Conservation (phyloP, 106 monocot genomes). For the Dendrobium catenatum region DNA sequence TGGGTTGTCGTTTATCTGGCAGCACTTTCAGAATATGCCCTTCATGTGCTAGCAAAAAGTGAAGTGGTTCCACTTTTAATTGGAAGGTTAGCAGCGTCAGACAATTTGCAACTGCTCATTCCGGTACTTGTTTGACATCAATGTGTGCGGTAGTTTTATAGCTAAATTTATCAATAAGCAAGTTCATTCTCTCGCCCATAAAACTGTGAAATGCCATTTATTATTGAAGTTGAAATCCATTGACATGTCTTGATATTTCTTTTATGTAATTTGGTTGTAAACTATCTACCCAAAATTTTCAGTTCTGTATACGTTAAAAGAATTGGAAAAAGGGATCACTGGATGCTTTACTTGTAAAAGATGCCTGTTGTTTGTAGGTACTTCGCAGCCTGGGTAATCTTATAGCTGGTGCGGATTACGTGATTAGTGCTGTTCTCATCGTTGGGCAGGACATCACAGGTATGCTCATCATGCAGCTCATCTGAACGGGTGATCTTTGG, state of each 20-base stretch:
- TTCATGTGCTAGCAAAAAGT: slow-evolving; percentile 57
- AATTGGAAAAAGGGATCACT: neutral
- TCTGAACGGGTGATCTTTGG: neutral
- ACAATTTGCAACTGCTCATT: slow-evolving; percentile 84
- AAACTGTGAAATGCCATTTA: neutral
- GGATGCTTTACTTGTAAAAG: neutral
- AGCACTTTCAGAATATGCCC: slow-evolving; percentile 71
- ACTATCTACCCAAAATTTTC: neutral
- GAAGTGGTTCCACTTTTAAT: slow-evolving; percentile 63
- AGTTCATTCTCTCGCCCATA: neutral
- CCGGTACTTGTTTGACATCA: slow-evolving; percentile 39
- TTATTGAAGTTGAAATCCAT: neutral
- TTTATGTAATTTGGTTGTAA: neutral
- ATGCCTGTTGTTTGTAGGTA: slow-evolving; percentile 34
- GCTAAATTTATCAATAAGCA: neutral
- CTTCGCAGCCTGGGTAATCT: slow-evolving; percentile 94
- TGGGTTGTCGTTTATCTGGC: slow-evolving; percentile 97
- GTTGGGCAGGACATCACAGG: slow-evolving; percentile 64
- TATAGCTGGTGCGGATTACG: slow-evolving; percentile 60
- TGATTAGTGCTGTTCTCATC: slow-evolving; percentile 47
- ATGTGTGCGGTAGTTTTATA: neutral
- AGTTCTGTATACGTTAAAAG: neutral
- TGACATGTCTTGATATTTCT: neutral
- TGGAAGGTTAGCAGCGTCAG: slow-evolving; percentile 60
- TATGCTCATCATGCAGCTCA: slow-evolving; percentile 6